These are phyloP conservation scores for Euphrasia confusa DNA, from an alignment of 257 asterid genomes.

Conservation along the genomic window DNA sequence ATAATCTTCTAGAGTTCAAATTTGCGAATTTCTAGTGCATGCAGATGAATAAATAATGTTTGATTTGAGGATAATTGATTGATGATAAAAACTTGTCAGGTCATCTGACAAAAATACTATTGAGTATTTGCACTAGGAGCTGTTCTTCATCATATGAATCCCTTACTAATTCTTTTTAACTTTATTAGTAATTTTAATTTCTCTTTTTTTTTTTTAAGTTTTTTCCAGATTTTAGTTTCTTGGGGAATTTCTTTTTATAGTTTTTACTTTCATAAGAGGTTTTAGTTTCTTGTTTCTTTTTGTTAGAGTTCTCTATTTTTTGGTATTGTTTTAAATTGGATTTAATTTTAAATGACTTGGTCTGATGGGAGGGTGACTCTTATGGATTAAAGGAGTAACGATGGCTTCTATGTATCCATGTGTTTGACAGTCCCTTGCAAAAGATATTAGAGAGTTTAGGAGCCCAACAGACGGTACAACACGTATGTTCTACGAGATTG, in stretches of 20 bases:
- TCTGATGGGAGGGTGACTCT: background rate
- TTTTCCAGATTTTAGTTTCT: background rate
- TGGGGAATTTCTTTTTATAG: background rate
- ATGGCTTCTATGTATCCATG: background rate
- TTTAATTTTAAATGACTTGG: background rate
- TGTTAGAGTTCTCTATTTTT: background rate
- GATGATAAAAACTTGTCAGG: too few species aligned
- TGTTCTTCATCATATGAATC: too few species aligned
- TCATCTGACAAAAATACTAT: too few species aligned
- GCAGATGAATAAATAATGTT: too few species aligned
- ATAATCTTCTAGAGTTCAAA: background rate
- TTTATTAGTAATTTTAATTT: too few species aligned
- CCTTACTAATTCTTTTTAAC: too few species aligned
- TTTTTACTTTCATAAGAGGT: background rate
- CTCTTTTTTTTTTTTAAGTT: too few species aligned
- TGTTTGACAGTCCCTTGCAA: conserved; percentile 70
- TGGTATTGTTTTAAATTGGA: background rate
- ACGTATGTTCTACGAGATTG: conserved; percentile 93
- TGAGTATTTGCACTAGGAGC: too few species aligned
- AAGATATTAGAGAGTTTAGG: conserved; percentile 85
- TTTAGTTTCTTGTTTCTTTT: background rate
- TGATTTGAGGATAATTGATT: too few species aligned
- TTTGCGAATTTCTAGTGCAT: too few species aligned
- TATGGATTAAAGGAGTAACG: background rate
- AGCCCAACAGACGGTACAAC: conserved; percentile 90